Conservation (phyloP, 257 asterid genomes). For the Gentiana dahurica region DNA sequence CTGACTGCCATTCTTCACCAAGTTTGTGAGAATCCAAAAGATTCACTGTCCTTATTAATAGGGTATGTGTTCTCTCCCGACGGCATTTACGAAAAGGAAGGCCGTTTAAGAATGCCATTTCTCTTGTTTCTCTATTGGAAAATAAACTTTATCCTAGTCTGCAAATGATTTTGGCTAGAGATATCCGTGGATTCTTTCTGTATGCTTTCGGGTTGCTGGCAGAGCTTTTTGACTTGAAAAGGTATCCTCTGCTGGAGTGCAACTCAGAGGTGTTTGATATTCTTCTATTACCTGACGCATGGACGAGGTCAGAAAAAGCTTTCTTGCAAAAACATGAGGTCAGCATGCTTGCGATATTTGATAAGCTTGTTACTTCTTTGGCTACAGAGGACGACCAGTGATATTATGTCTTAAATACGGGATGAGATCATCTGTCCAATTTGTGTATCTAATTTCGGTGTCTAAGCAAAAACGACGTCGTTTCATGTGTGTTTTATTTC, state of each 20-base stretch:
- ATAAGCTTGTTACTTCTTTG: slow-evolving; percentile 42
- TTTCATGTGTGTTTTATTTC: no score
- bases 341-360: slow-evolving; percentile 62
- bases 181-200: slow-evolving; percentile 66
- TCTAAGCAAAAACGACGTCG: no score
- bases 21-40: slow-evolving; percentile 72
- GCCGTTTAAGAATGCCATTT: slow-evolving; percentile 60
- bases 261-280: slow-evolving; percentile 61
- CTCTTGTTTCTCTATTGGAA: slow-evolving; percentile 51
- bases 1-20: slow-evolving; percentile 46
- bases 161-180: slow-evolving; percentile 48
- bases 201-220: slow-evolving; percentile 61
- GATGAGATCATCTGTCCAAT: no score
- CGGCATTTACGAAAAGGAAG: slow-evolving; percentile 11
- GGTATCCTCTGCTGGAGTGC: slow-evolving; percentile 46
- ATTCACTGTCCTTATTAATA: slow-evolving; percentile 60
- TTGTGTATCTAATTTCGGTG: no score
- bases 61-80: no score
- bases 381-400: slow-evolving; percentile 64
- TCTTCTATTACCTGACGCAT: slow-evolving; percentile 60
- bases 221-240: slow-evolving; percentile 15
- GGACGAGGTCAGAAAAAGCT: slow-evolving; percentile 72
- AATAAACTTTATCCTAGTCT: slow-evolving; percentile 12
- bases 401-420: slow-evolving; percentile 79
- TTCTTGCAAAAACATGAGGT: slow-evolving; percentile 70